phyloP scores from a whole-genome alignment of 345 rosid genomes.

The Salix brachista region DNA sequence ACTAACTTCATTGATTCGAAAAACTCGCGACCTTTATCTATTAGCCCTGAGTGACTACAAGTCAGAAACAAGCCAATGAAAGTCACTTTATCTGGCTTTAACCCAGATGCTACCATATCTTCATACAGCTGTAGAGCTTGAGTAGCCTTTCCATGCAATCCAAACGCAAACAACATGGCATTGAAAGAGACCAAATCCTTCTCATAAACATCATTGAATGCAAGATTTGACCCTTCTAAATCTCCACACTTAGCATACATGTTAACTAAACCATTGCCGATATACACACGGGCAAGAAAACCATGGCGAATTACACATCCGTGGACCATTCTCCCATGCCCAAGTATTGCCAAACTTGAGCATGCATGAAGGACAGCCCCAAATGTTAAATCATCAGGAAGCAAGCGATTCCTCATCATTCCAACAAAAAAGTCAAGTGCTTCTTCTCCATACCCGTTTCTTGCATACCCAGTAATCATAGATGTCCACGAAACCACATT shows the following conservation, averaged over 20 bases:
- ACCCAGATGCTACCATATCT: constrained; percentile 48
- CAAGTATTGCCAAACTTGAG: constrained; percentile 54
- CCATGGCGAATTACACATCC: constrained; percentile 52
- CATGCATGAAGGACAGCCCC: constrained; percentile 74
- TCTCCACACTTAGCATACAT: constrained; percentile 81
- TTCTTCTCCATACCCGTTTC: constrained; percentile 55
- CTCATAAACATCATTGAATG: constrained; percentile 45
- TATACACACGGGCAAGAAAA: constrained; percentile 48
- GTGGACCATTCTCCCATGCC: constrained; percentile 67
- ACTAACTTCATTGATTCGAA: constrained; percentile 44
- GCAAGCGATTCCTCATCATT: constrained; percentile 38
- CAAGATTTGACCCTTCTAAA: constrained; percentile 40
- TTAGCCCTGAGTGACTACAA: constrained; percentile 76
- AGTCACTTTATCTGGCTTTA: constrained; percentile 66
- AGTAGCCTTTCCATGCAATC: constrained; percentile 59
- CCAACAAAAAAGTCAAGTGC: constrained; percentile 50
- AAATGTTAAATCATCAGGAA: constrained; percentile 46
- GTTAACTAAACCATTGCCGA: constrained; percentile 66
- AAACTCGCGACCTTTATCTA: constrained; percentile 46
- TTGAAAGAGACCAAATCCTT: constrained; percentile 77
- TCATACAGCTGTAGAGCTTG: constrained; percentile 52
- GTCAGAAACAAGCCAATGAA: constrained; percentile 66
- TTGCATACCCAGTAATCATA: constrained; percentile 62
- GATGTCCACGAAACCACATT: constrained; percentile 70
- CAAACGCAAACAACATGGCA: constrained; percentile 66